A percentile compares a stretch with the other conserved stretches of the same genome.
These are phyloP conservation scores for Mrakia blollopis DNA, from an alignment of 768 basidiomycete species.

Conservation along the genomic window DNA sequence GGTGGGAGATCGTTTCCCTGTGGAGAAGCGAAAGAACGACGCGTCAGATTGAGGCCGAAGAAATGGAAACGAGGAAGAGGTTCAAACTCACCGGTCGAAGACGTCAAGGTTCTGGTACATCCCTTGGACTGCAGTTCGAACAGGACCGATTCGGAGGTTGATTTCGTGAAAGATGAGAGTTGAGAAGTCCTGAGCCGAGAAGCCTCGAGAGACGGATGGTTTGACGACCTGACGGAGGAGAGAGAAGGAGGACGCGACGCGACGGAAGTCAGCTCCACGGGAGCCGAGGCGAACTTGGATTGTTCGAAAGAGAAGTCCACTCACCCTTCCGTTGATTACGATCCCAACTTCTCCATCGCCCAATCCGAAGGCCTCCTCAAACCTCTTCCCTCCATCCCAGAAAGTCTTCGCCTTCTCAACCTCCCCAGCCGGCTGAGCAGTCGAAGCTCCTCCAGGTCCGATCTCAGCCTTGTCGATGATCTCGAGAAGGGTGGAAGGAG, in stretches of 20 bases:
- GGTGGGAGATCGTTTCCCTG: conserved; percentile 56
- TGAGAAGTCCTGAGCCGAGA: conserved; percentile 66
- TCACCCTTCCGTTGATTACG: conserved; percentile 76
- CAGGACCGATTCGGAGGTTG: conserved; percentile 61
- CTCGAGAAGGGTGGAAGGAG: conserved; percentile 36
- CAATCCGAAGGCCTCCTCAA: conserved; percentile 54
- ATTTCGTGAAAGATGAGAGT: conserved; percentile 70
- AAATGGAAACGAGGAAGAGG: conserved; percentile 10
- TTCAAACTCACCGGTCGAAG: conserved; percentile 48
- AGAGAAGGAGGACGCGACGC: not conserved
- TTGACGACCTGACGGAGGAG: conserved; percentile 61
- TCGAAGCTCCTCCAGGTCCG: not conserved
- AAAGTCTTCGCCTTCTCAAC: conserved; percentile 5
- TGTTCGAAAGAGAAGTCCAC: no score
- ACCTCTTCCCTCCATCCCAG: not conserved
- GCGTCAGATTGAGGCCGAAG: not conserved
- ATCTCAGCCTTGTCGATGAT: conserved; percentile 38
- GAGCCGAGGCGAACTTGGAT: no score
- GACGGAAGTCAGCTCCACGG: not conserved
- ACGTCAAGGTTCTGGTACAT: conserved; percentile 48
- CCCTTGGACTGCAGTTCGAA: conserved; percentile 60
- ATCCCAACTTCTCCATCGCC: conserved; percentile 59
- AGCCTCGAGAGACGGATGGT: conserved; percentile 58
- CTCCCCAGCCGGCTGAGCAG: conserved; percentile 8
- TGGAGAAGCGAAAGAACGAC: not conserved